These are phyloP conservation scores for Calonectria crousiana DNA, from an alignment of 2,329 filamentous ascomycete species.

Conservation along the genomic window DNA sequence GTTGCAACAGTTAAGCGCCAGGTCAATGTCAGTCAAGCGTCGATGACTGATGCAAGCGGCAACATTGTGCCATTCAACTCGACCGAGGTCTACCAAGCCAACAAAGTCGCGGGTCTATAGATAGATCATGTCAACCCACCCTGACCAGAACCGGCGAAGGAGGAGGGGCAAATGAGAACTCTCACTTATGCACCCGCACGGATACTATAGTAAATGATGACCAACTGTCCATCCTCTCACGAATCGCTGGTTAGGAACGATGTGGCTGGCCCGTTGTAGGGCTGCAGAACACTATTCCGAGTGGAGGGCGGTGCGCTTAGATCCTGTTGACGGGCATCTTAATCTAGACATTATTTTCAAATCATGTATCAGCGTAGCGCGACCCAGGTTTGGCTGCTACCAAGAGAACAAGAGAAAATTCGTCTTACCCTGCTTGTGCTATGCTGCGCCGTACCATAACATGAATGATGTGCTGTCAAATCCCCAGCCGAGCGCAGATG, in stretches of 20 bases:
- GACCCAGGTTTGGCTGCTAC: not conserved
- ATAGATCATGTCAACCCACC: not conserved
- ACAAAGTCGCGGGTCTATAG: constrained; percentile 53
- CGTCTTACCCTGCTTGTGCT: not conserved
- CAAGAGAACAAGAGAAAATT: not conserved
- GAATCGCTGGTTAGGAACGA: constrained; percentile 8
- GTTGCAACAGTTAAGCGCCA: constrained; percentile 30
- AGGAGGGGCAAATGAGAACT: not conserved
- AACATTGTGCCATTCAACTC: constrained; percentile 60
- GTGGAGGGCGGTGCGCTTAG: not conserved
- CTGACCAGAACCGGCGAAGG: not conserved
- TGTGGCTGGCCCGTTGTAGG: constrained; percentile 23
- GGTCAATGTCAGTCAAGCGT: constrained; percentile 50
- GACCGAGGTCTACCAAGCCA: constrained; percentile 56
- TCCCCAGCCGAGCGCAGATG: not conserved
- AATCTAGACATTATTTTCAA: constrained; percentile 21
- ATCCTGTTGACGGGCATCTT: not conserved
- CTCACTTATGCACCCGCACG: not conserved
- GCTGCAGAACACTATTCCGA: constrained; percentile 16
- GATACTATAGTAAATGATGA: not conserved
- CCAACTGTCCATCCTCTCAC: not conserved
- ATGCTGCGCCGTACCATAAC: constrained; percentile 14
- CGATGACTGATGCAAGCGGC: constrained; percentile 62
- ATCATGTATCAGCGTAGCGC: not conserved
- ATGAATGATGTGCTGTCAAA: constrained; percentile 11